phyloP scores from a whole-genome alignment of 768 basidiomycete genomes.

The Pisolithus sp. region DNA sequence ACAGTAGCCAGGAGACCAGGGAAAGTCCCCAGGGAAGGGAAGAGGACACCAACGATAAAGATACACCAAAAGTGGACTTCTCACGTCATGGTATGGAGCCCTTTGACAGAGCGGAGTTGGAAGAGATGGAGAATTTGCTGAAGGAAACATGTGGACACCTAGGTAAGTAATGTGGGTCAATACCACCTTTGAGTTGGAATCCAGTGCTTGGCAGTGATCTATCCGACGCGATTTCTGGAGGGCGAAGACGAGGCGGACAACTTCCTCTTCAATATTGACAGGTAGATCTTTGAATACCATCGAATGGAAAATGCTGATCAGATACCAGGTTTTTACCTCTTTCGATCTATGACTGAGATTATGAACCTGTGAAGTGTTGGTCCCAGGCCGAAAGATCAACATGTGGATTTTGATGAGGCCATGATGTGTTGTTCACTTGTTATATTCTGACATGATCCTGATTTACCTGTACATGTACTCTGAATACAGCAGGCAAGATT shows the following conservation, averaged over 20 bases:
- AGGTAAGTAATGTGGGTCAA: constrained; percentile 42
- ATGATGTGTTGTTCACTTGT: too few relatives aligned
- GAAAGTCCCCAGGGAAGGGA: constrained; percentile 17
- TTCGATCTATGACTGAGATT: constrained; percentile 58
- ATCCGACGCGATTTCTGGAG: constrained; percentile 83
- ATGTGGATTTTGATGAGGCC: neutral
- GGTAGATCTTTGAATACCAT: constrained; percentile 29
- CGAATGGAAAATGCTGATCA: constrained; percentile 4
- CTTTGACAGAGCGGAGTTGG: constrained; percentile 77
- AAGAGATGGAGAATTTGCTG: constrained; percentile 84
- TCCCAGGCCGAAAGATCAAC: too few relatives aligned
- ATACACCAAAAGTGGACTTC: constrained; percentile 30
- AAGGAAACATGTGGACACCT: constrained; percentile 77
- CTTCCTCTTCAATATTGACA: constrained; percentile 87
- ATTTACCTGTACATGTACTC: too few relatives aligned
- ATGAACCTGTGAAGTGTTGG: neutral
- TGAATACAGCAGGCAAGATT: too few relatives aligned
- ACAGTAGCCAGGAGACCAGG: constrained; percentile 3
- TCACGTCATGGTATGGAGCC: constrained; percentile 49
- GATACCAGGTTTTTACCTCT: constrained; percentile 52
- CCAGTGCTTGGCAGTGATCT: constrained; percentile 49
- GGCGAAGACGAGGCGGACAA: constrained; percentile 88
- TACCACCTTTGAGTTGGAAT: neutral
- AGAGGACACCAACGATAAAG: constrained; percentile 27
- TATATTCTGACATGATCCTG: too few relatives aligned